These are phyloP conservation scores for Vigna mungo DNA, from an alignment of 306 rosid genomes.

Conservation along the genomic window DNA sequence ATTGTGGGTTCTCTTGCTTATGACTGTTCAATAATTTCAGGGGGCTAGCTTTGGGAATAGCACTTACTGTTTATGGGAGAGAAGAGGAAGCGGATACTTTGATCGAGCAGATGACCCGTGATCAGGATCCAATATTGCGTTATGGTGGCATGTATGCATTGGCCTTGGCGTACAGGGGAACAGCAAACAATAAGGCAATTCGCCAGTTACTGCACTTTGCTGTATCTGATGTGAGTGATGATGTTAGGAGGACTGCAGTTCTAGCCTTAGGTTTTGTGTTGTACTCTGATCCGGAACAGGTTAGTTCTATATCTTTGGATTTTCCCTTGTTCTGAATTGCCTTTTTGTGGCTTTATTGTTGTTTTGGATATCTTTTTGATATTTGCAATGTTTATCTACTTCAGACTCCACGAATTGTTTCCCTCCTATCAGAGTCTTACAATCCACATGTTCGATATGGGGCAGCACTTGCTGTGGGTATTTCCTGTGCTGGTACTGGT, in stretches of 20 bases:
- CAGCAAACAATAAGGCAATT: constrained; percentile 97
- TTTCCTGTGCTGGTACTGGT: constrained; percentile 98
- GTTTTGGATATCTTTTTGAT: constrained; percentile 24
- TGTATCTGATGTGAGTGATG: constrained; percentile 98
- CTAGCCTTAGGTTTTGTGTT: constrained; percentile 97
- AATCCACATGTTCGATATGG: constrained; percentile 98
- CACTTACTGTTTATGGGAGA: constrained; percentile 97
- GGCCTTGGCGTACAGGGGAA: constrained; percentile 95
- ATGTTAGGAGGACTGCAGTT: constrained; percentile 98
- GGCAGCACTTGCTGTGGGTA: constrained; percentile 98
- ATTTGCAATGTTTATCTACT: constrained; percentile 37
- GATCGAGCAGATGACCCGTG: constrained; percentile 97
- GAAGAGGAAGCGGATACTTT: constrained; percentile 97
- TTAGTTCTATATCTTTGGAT: constrained; percentile 46
- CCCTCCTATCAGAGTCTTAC: constrained; percentile 93
- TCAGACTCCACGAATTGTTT: constrained; percentile 97
- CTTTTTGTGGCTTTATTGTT: constrained; percentile 22
- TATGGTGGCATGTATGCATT: constrained; percentile 99
- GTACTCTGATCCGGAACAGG: constrained; percentile 99
- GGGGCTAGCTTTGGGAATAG: constrained; percentile 92
- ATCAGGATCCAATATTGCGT: constrained; percentile 94
- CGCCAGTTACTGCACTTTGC: constrained; percentile 96
- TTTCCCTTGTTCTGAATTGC: constrained; percentile 16
- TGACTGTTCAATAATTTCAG: constrained; percentile 53
- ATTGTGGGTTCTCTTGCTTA: constrained; percentile 31